These are phyloP conservation scores for Fonsecaea multimorphosa DNA, from an alignment of 2,329 filamentous ascomycete genomes.

Conservation along the genomic window DNA sequence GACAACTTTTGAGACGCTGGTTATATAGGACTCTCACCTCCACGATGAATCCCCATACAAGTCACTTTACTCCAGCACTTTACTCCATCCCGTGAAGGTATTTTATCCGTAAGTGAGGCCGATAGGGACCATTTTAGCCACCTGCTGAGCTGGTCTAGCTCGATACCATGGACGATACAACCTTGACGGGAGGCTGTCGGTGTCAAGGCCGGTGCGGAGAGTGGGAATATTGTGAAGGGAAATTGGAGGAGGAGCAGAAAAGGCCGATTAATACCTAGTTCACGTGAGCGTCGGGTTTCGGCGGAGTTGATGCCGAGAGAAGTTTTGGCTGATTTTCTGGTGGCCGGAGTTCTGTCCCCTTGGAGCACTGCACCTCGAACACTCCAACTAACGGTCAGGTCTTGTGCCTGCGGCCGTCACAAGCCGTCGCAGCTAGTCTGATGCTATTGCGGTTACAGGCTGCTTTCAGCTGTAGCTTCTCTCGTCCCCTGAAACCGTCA, in stretches of 20 bases:
- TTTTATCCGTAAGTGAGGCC: conserved; percentile 6
- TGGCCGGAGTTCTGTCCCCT: background rate
- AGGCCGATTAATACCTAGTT: too few relatives aligned
- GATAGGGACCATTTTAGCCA: conserved; percentile 4
- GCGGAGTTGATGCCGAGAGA: conserved; percentile 7
- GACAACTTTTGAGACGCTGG: background rate
- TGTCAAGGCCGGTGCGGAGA: conserved; percentile 28
- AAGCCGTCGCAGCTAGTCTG: conserved; percentile 11
- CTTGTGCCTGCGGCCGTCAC: too few relatives aligned
- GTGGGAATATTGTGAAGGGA: background rate
- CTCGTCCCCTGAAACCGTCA: conserved; percentile 9
- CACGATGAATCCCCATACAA: background rate
- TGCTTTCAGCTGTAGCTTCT: conserved; percentile 6
- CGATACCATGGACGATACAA: background rate
- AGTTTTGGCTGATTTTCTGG: background rate
- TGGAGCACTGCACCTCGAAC: background rate
- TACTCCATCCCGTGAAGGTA: conserved; percentile 4
- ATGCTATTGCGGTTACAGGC: conserved; percentile 24
- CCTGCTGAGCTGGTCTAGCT: conserved; percentile 1
- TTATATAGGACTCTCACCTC: background rate
- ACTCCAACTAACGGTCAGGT: conserved; percentile 2
- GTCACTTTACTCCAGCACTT: background rate
- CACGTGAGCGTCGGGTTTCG: background rate
- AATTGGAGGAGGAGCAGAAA: background rate
- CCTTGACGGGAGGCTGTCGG: conserved; percentile 9